These are phyloP conservation scores for Trypanosoma avium DNA, from an alignment of 208 protist genomes.

Conservation along the genomic window DNA sequence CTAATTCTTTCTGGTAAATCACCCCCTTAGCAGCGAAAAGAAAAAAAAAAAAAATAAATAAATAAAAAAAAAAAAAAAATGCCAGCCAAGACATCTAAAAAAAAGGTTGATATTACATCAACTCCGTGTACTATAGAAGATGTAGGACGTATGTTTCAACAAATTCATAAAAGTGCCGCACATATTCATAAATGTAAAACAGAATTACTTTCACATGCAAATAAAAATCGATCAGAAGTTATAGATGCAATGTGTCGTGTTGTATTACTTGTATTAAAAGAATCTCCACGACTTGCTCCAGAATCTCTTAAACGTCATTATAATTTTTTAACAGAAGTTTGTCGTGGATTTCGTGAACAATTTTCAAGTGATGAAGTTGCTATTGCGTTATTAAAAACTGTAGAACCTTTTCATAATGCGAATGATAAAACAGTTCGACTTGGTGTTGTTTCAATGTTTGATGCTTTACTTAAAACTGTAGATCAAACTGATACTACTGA, in stretches of 20 bases:
- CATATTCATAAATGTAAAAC: constrained; percentile 67
- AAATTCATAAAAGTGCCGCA: constrained; percentile 75
- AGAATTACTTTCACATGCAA: constrained; percentile 35
- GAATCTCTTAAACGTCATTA: constrained; percentile 81
- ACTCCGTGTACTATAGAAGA: constrained; percentile 26
- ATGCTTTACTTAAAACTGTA: constrained; percentile 70
- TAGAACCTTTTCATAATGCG: constrained; percentile 80
- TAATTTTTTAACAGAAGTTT: constrained; percentile 67
- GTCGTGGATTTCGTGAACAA: constrained; percentile 60
- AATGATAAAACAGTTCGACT: constrained; percentile 82
- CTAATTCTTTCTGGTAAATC: no score
- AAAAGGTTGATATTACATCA: background rate
- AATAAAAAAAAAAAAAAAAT: no score
- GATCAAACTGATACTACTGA: constrained; percentile 79
- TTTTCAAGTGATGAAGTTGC: constrained; percentile 57
- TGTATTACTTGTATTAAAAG: constrained; percentile 71
- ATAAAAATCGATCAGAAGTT: constrained; percentile 11
- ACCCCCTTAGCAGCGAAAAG: no score
- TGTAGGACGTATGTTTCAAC: constrained; percentile 75
- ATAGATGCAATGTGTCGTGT: constrained; percentile 49
- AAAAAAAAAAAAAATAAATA: no score
- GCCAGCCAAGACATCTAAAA: background rate
- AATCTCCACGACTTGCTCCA: constrained; percentile 58
- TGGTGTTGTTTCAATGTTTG: constrained; percentile 67
- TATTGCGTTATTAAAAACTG: constrained; percentile 48